Conservation (phyloP, 345 rosid genomes). For the Eutrema japonicum region DNA sequence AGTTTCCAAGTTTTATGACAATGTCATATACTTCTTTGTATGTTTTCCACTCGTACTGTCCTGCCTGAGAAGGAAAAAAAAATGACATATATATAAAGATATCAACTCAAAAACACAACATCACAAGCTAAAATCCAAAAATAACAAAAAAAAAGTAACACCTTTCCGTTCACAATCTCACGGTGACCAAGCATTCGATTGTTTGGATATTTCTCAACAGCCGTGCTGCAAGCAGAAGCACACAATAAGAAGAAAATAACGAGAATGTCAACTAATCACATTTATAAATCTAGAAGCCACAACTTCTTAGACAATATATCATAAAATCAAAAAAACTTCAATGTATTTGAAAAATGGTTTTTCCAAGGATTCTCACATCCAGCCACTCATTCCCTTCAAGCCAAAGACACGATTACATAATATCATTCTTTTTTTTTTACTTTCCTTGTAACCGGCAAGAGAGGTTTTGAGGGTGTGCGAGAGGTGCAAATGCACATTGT, state of each 20-base stretch:
- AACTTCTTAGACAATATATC: too few relatives aligned
- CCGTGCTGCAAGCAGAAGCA: constrained; percentile 52
- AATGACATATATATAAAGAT: neutral
- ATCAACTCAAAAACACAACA: neutral
- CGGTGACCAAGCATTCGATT: constrained; percentile 79
- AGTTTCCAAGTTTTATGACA: constrained; percentile 72
- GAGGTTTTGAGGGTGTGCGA: too few relatives aligned
- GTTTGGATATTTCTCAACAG: constrained; percentile 71
- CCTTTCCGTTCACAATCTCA: constrained; percentile 71
- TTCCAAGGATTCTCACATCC: neutral
- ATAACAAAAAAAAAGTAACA: constrained; percentile 6
- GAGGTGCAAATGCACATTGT: too few relatives aligned
- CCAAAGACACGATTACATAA: neutral
- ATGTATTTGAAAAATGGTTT: neutral
- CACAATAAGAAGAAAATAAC: neutral
- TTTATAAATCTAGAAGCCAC: neutral
- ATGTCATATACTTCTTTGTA: constrained; percentile 71
- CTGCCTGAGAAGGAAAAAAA: constrained; percentile 54
- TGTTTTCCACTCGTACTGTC: constrained; percentile 72
- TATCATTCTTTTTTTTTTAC: too few relatives aligned
- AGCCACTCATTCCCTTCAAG: neutral
- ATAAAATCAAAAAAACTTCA: neutral
- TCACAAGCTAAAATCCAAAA: neutral
- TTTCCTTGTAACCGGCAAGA: too few relatives aligned
- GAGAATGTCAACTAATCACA: neutral